A percentile compares a stretch with the other conserved stretches of the same genome.
These are phyloP conservation scores for Neofusicoccum ribis DNA, from an alignment of 2,329 filamentous ascomycete genomes.

Conservation along the genomic window DNA sequence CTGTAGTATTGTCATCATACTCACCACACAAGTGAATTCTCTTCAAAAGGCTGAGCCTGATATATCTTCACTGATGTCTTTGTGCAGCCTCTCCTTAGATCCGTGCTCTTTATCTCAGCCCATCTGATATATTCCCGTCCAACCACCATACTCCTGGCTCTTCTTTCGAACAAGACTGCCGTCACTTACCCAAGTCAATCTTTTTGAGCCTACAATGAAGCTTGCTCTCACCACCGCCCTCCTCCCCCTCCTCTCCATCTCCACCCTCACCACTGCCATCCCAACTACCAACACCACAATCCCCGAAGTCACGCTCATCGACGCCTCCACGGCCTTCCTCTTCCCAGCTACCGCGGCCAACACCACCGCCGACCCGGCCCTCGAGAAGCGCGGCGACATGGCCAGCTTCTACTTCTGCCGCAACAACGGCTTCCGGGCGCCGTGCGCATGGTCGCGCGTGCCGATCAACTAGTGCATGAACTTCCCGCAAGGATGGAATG, in stretches of 20 bases:
- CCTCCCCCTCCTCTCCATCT: not conserved
- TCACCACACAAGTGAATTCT: not conserved
- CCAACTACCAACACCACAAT: not conserved
- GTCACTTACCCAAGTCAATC: conserved; percentile 1
- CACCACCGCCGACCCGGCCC: not conserved
- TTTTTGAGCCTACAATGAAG: not conserved
- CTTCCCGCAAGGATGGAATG: not conserved
- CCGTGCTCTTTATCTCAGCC: no score
- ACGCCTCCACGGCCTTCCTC: not conserved
- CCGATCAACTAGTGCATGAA: not conserved
- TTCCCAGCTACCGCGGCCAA: not conserved
- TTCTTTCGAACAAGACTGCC: not conserved
- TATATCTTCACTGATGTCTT: not conserved
- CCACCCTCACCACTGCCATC: not conserved
- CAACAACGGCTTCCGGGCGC: not conserved
- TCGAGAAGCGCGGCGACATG: not conserved
- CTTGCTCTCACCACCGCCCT: not conserved
- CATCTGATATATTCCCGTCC: not conserved
- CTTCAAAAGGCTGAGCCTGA: not conserved
- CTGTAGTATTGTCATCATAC: no score
- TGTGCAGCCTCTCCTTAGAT: not conserved
- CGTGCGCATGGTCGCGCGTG: not conserved
- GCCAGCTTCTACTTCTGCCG: not conserved
- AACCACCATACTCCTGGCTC: no score
- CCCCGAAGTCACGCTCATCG: not conserved